Base-by-base conservation (phyloP, 768 basidiomycete genomes). In the Termitomyces sp. region DNA sequence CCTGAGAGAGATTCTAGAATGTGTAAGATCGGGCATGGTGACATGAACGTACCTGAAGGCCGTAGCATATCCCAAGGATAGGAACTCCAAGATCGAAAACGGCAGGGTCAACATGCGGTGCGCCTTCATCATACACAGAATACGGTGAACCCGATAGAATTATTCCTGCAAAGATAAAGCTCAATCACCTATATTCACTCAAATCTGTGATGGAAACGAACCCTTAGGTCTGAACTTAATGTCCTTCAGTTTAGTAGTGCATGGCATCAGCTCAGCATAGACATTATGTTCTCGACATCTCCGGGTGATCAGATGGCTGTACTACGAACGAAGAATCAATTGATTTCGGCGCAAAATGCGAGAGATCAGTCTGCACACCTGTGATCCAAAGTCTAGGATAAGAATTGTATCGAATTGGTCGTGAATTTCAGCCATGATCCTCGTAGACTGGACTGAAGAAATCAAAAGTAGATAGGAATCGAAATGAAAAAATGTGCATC, bases 121-220 rank as follows among this genome's bases (percentile, higher is more conserved):
- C 88, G 62, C 86, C 95, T 30, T 82, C 72, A 62, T 95, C 97
- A 72, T 98, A 98, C 20, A 98, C 97, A 33, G 96, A 98, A 75
- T 96, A 98, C 0, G 97, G 97, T 1, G 97, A 98, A 43, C 97
- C 97, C 39, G 95, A 98, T 39, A 99, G 82, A 67, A 98, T 98
- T 71, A 99, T 89, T 57, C 96, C 96, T 80, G 61, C 14, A 55
- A 44, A 36, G 39, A 24, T 43, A 26, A 52, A 53, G 57, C 56
- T 56, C 51, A 43, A 57, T 48, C 24, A 54, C 22, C 42, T 20
- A 32, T n/a, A 2, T 40, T 24, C 4, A 52, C 8, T 18, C 22
- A 27, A 34, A 3, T 33, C 7, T 42, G 24, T 48, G 14, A 32
- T 40, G 5, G 8, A 26, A 24, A 24, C 53, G 42, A 7, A 93